These are phyloP conservation scores for Noccaea caerulescens DNA, from an alignment of 345 rosid genomes.

Conservation along the genomic window DNA sequence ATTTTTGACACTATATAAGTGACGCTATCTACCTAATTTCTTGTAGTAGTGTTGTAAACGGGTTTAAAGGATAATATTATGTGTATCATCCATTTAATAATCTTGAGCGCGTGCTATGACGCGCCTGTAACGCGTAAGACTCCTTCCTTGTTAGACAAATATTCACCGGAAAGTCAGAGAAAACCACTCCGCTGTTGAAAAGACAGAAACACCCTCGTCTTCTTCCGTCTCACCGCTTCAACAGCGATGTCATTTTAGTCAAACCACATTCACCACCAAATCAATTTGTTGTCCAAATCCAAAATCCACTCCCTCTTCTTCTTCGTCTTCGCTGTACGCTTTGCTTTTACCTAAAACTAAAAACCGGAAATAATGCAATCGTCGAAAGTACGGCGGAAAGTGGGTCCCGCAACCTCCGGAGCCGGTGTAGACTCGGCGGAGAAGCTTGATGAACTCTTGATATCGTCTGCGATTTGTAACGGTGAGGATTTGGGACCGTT, in stretches of 20 bases:
- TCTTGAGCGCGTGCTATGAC: conserved; percentile 15
- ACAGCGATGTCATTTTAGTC: conserved; percentile 50
- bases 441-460: conserved; percentile 77
- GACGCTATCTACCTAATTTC: too few species aligned
- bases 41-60: too few species aligned
- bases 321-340: conserved; percentile 35
- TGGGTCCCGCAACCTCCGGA: conserved; percentile 53
- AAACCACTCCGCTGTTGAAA: conserved; percentile 2
- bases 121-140: conserved; percentile 17
- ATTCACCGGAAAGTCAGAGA: conserved; percentile 36
- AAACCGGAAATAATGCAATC: conserved; percentile 57
- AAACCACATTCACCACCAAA: not conserved
- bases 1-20: too few species aligned
- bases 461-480: conserved; percentile 90
- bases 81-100: not conserved
- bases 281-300: conserved; percentile 34
- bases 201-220: conserved; percentile 42
- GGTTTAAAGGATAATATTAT: not conserved
- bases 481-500: conserved; percentile 92
- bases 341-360: not conserved
- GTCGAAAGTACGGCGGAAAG: conserved; percentile 76
- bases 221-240: conserved; percentile 29
- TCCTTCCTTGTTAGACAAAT: conserved; percentile 19
- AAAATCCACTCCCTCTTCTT: conserved; percentile 19
- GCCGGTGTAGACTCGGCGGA: conserved; percentile 74